These are phyloP conservation scores for Aspergillus sp. DNA, from an alignment of 2,329 filamentous ascomycete genomes.

Conservation along the genomic window DNA sequence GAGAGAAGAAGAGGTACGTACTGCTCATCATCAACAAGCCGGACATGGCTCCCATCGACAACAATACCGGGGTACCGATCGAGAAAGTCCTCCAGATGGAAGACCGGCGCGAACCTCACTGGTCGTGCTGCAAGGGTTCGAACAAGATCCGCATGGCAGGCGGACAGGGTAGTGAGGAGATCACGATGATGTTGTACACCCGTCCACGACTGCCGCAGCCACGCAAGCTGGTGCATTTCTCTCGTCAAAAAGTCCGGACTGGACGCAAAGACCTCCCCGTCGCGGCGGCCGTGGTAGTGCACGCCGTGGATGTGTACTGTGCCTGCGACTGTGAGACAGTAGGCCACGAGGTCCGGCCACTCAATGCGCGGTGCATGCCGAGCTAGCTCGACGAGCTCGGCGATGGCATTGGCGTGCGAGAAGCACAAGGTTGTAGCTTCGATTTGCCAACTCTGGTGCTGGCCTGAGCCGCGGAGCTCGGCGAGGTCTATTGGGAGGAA, in stretches of 20 bases:
- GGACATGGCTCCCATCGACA: conserved; percentile 74
- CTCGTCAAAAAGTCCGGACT: conserved; percentile 70
- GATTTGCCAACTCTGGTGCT: conserved; percentile 91
- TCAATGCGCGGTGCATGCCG: conserved; percentile 72
- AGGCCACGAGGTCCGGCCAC: conserved; percentile 84
- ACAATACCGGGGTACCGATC: conserved; percentile 72
- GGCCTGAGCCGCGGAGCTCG: conserved; percentile 74
- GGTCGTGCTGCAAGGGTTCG: conserved; percentile 67
- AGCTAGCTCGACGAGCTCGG: conserved; percentile 77
- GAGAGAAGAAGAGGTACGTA: not conserved
- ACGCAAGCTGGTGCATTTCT: conserved; percentile 76
- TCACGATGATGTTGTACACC: conserved; percentile 78
- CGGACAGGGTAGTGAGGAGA: conserved; percentile 73
- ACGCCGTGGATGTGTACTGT: conserved; percentile 86
- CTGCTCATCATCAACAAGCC: conserved; percentile 64
- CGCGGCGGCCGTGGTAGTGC: conserved; percentile 66
- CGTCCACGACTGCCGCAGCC: conserved; percentile 73
- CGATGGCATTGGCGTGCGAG: conserved; percentile 82
- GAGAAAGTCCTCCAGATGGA: conserved; percentile 85
- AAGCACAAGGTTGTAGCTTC: conserved; percentile 87
- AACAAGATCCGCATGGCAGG: conserved; percentile 77
- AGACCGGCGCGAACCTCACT: conserved; percentile 73
- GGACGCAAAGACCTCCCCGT: conserved; percentile 63
- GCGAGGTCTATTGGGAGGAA: conserved; percentile 82
- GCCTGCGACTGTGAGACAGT: conserved; percentile 81